Base-by-base conservation (phyloP, 306 rosid genomes). In the Canavalia gladiata region DNA sequence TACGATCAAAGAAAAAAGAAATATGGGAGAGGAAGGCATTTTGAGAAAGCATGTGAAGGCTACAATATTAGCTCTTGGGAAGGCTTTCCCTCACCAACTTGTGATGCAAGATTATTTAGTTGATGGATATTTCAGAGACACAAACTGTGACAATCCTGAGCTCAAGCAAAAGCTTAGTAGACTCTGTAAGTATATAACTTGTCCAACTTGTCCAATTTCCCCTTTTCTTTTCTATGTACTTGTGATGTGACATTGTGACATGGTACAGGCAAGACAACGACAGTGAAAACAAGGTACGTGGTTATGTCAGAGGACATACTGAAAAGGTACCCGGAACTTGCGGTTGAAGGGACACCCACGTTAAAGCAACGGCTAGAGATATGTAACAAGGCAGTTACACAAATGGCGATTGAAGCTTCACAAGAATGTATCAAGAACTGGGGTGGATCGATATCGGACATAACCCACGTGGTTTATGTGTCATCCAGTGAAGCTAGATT, bases 41-140 rank as follows among this genome's bases (percentile, higher is more conserved):
- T 72, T 52, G 47, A 79, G 29, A 77, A 88, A 74, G 86, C 82
- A 84, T 63, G 83, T 88, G 2, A 93, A 83, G 72, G 98, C 99
- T 31, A 87, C 91, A 3, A 89, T 95, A 72, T 66, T 95, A 76
- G 94, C 98, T 83, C 94, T 95, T 74, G 98, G 99, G 46, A 95
- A 93, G 77, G 99, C 98, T 56, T 93, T 95, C 78, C 99, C 99
- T 73, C 97, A 90, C 77, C 99, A 95, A 80, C 95, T 93, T 71
- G 93, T 93, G 51, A 90, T 91, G 92, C 99, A 93, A 83, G 99
- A 95, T 43, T 95, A 84, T 69, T 86, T 95, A 42, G 99, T 95
- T 60, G 98, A 95, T 47, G 94, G 98, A 43, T 95, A 95, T 82
- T 95, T 95, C 84, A 90, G 83, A 77, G 92, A 88, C 83, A 91